These are phyloP conservation scores for Penicillium paradoxum DNA, from an alignment of 495 filamentous ascomycete genomes.

Conservation along the genomic window DNA sequence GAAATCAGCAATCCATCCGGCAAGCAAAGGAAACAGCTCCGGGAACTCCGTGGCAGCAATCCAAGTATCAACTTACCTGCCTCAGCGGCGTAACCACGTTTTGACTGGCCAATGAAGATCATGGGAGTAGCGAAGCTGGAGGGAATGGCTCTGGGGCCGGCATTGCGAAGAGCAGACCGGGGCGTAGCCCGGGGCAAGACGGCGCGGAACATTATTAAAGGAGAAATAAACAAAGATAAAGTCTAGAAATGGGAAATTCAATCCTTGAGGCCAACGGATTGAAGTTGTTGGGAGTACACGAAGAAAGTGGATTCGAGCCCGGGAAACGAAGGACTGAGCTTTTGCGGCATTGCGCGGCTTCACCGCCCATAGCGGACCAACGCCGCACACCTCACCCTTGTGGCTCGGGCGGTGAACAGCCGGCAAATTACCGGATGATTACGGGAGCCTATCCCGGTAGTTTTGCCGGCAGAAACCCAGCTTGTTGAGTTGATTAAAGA, in stretches of 20 bases:
- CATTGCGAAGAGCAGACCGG: conserved; percentile 56
- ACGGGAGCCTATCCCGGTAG: neutral
- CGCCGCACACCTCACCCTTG: neutral
- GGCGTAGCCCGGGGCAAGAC: conserved; percentile 62
- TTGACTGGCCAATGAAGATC: conserved; percentile 52
- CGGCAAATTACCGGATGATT: neutral
- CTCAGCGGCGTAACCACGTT: conserved; percentile 74
- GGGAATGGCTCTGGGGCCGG: conserved; percentile 42
- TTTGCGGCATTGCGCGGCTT: conserved; percentile 27
- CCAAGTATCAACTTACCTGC: conserved; percentile 53
- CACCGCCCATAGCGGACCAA: conserved; percentile 1
- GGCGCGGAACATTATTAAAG: conserved; percentile 63
- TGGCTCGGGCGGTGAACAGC: neutral
- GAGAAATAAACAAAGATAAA: conserved; percentile 21
- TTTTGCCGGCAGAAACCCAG: neutral
- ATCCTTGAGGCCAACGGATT: conserved; percentile 27
- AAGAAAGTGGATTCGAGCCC: conserved; percentile 21
- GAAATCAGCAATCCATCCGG: conserved; percentile 24
- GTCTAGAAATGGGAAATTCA: conserved; percentile 16
- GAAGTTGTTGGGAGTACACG: conserved; percentile 25
- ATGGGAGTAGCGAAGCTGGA: conserved; percentile 52
- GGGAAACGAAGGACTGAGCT: conserved; percentile 32
- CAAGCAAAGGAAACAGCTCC: conserved; percentile 11
- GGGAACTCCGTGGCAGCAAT: neutral
- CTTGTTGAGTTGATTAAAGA: neutral